Percentiles rank a stretch among this genome's conserved stretches.
These are phyloP conservation scores for Coniferiporia weirii DNA, from an alignment of 1,284 basidiomycete genomes.

Conservation along the genomic window DNA sequence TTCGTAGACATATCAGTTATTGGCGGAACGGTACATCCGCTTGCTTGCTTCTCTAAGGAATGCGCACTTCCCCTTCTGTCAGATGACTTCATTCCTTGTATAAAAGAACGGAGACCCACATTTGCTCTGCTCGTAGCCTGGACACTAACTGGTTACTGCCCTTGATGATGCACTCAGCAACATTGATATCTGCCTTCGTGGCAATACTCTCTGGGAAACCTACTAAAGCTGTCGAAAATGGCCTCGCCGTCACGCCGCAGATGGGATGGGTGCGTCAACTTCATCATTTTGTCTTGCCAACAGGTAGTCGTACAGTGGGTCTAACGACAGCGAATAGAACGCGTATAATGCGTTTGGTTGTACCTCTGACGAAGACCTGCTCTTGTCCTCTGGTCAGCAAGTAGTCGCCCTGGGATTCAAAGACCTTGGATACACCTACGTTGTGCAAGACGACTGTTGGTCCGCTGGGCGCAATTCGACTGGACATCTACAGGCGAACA, in stretches of 20 bases:
- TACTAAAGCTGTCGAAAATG: slow-evolving; percentile 27
- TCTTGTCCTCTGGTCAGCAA: slow-evolving; percentile 30
- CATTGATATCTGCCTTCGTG: background rate
- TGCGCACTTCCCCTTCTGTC: background rate
- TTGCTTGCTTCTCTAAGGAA: background rate
- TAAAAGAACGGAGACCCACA: too few relatives aligned
- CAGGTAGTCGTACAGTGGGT: background rate
- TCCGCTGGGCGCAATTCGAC: slow-evolving; percentile 27
- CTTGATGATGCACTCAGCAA: background rate
- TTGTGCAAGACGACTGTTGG: slow-evolving; percentile 33
- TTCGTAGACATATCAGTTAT: background rate
- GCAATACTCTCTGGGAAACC: background rate
- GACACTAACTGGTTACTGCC: background rate
- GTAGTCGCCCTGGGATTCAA: slow-evolving; percentile 22
- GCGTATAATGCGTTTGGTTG: slow-evolving; percentile 36
- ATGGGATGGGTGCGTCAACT: slow-evolving; percentile 31
- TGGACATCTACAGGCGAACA: slow-evolving; percentile 29
- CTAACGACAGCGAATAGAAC: slow-evolving; percentile 19
- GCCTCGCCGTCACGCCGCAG: slow-evolving; percentile 34
- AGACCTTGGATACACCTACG: slow-evolving; percentile 20
- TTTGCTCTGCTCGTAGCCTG: background rate
- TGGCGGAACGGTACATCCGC: background rate
- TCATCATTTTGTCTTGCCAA: background rate
- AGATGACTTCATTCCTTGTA: background rate
- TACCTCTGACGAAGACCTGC: slow-evolving; percentile 30